Base-by-base conservation (phyloP, 176 grass and related monocot species). In the Juncus effusus region DNA sequence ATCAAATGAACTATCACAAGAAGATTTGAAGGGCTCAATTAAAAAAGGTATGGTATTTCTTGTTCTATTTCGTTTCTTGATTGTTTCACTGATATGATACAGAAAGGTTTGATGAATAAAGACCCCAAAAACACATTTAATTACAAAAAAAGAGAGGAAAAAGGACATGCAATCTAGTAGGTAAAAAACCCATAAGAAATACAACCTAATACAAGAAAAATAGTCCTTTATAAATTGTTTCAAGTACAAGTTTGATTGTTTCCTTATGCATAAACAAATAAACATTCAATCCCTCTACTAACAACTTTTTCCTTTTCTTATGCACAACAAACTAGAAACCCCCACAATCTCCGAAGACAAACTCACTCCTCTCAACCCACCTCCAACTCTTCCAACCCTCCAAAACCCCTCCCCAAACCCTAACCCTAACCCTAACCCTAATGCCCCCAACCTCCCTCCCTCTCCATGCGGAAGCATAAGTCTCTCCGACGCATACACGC, bases 391-490 rank as follows among this genome's bases (percentile, higher is more conserved):
- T 58, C 50, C 41, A 36, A 56, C 36, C 19, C 19, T 28, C 19
- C 19, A 28, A 28, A 28, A 28, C 19, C 19, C 19, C 65, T 39
- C 65, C 14, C 51, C 52, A 71, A 71, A 71, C 38, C 35, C 54
- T 71, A 59, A 58, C 54, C 54, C 54, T 45, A 47, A 47, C 9
- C 35, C 54, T 56, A 59, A 54, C 51, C 35, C 54, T 56, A 59
- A 54, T 19, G 15, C 13, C 15, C 45, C 65, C 10, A 55, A 69
- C 35, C 65, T 37, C 52, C 13, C 56, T 71, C 67, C 67, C 39
- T 71, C 67, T 10, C 67, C 36, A 58, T 56, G 67, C 19, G 67
- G 53, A 42, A 71, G 67, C 67, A 55, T 71, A 51, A 71, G 67
- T 28, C 53, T 71, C 55, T 56, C 50, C 13, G 67, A 71, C 16